phyloP scores from a whole-genome alignment of 306 rosid genomes.

The Ormosia semicastrata region DNA sequence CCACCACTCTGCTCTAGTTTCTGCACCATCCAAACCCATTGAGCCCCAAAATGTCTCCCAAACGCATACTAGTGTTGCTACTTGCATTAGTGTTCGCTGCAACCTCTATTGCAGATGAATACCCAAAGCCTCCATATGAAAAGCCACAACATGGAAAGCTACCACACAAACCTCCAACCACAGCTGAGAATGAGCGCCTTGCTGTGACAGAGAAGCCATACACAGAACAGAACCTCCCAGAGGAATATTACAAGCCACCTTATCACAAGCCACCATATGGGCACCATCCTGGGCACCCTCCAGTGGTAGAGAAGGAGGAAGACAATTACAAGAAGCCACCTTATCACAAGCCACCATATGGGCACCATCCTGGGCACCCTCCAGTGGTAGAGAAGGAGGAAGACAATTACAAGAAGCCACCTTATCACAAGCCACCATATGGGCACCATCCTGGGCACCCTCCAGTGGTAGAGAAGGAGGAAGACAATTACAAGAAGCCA shows the following conservation, averaged over 20 bases:
- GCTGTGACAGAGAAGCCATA: not conserved
- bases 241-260: not conserved
- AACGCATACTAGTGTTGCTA: not conserved
- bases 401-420: not conserved
- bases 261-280: not conserved
- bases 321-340: no score
- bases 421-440: no score
- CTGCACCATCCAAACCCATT: not conserved
- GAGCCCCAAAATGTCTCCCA: not conserved
- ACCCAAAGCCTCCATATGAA: not conserved
- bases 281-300: no score
- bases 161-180: no score
- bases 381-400: not conserved
- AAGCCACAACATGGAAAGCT: no score
- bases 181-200: not conserved
- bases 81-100: not conserved
- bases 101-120: not conserved
- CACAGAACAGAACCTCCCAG: no score
- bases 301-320: no score
- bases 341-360: no score
- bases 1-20: not conserved
- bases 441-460: not conserved
- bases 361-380: not conserved
- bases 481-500: not conserved
- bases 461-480: not conserved